Conservation (phyloP, 257 asterid genomes). For the Knoxia roxburghii region DNA sequence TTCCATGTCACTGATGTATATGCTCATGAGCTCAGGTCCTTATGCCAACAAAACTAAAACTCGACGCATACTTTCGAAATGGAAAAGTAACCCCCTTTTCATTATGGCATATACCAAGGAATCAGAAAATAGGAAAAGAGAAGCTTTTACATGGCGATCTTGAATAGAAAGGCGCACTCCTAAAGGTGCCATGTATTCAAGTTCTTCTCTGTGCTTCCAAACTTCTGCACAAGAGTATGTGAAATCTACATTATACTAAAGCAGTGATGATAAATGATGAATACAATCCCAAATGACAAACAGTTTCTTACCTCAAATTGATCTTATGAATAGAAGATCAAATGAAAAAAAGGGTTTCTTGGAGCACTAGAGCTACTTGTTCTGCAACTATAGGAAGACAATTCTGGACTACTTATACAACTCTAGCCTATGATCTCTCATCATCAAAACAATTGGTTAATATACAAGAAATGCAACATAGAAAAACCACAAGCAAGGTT, state of each 20-base stretch:
- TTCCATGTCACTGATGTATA: background rate
- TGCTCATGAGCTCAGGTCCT: background rate
- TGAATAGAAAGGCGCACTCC: conserved; percentile 42
- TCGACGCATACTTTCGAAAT: background rate
- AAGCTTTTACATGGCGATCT: conserved; percentile 47
- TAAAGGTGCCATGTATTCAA: conserved; percentile 37
- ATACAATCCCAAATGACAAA: background rate
- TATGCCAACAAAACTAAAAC: background rate
- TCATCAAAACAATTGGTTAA: conserved; percentile 26
- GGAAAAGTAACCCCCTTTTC: background rate
- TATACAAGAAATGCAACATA: conserved; percentile 10
- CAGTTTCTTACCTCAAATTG: conserved; percentile 13
- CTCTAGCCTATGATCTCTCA: conserved; percentile 10
- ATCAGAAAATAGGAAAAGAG: background rate
- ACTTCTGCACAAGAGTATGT: conserved; percentile 26
- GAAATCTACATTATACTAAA: conserved; percentile 8
- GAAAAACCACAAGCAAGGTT: conserved; percentile 8
- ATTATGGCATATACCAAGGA: background rate
- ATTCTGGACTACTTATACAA: conserved; percentile 3
- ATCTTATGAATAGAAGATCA: conserved; percentile 3
- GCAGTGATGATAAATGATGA: background rate
- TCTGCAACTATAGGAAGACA: conserved; percentile 32
- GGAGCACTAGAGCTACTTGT: conserved; percentile 20
- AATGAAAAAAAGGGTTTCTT: background rate
- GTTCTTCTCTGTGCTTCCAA: conserved; percentile 23